phyloP scores from a whole-genome alignment of 257 asterid species.

The Lantana camara region DNA sequence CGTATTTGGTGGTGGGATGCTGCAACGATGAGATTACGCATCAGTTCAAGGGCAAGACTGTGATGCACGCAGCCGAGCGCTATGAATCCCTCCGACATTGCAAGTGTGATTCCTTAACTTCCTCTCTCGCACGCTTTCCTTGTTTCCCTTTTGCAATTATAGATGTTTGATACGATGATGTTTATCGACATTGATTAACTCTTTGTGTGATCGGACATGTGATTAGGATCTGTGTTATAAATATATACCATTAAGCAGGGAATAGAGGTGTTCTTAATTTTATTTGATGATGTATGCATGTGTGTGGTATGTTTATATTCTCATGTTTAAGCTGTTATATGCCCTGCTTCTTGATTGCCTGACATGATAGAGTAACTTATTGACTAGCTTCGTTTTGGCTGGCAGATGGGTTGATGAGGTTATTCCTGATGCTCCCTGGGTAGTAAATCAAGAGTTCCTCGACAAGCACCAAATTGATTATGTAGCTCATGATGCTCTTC shows the following conservation, averaged over 20 bases:
- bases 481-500: conserved; percentile 75
- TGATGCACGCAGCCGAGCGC: conserved; percentile 59
- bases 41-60: conserved; percentile 67
- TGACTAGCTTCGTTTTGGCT: background rate
- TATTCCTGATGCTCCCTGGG: conserved; percentile 78
- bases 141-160: background rate
- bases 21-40: conserved; percentile 66
- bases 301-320: background rate
- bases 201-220: background rate
- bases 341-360: background rate
- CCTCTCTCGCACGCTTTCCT: background rate
- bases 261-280: background rate
- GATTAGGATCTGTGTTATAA: conserved; percentile 7
- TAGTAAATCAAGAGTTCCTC: conserved; percentile 60
- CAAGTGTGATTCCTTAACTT: conserved; percentile 50
- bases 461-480: conserved; percentile 62
- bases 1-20: conserved; percentile 65
- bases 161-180: background rate
- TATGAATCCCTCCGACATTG: conserved; percentile 71
- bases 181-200: background rate
- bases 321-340: background rate
- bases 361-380: background rate
- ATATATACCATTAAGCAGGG: too few relatives aligned
- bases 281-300: background rate
- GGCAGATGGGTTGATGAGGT: conserved; percentile 82